These are phyloP conservation scores for Chaetoscypha palmicola DNA, from an alignment of 2,329 filamentous ascomycete genomes.

Conservation along the genomic window DNA sequence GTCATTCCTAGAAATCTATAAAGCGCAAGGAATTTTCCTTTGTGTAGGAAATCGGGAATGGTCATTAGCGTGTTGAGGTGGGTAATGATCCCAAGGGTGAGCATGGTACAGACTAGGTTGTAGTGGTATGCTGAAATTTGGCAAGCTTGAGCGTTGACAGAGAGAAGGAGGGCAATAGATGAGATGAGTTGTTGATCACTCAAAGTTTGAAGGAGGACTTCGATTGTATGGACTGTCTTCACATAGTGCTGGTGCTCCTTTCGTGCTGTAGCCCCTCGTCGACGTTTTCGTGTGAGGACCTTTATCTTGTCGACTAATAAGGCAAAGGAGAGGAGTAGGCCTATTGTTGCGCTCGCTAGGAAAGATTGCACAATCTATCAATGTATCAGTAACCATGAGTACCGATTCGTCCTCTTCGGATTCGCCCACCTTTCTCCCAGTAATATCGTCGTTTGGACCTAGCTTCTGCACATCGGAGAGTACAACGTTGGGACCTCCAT, in stretches of 20 bases:
- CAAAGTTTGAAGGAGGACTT: background rate
- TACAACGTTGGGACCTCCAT: background rate
- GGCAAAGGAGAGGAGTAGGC: background rate
- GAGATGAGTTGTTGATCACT: constrained; percentile 6
- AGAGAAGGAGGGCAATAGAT: background rate
- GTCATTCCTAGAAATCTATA: background rate
- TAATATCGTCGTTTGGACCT: constrained; percentile 3
- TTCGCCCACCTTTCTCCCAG: background rate
- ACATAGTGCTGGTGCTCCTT: constrained; percentile 1
- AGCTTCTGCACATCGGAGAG: constrained; percentile 1
- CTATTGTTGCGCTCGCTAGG: background rate
- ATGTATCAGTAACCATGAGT: background rate
- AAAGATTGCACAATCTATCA: constrained; percentile 3
- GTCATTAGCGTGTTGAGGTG: constrained; percentile 5
- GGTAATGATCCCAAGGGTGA: background rate
- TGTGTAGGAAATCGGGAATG: constrained; percentile 4
- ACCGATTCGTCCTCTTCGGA: no score
- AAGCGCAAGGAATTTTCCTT: constrained; percentile 1
- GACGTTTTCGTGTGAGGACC: background rate
- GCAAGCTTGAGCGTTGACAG: constrained; percentile 1
- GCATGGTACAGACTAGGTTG: constrained; percentile 6
- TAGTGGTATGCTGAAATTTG: constrained; percentile 5
- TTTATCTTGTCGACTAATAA: constrained; percentile 3
- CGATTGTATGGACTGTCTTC: constrained; percentile 1
- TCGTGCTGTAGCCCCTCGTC: background rate